Evolutionary conservation across 768 basidiomycete genomes (phyloP).

Genomic region (Lactarius tabidus): DNA sequence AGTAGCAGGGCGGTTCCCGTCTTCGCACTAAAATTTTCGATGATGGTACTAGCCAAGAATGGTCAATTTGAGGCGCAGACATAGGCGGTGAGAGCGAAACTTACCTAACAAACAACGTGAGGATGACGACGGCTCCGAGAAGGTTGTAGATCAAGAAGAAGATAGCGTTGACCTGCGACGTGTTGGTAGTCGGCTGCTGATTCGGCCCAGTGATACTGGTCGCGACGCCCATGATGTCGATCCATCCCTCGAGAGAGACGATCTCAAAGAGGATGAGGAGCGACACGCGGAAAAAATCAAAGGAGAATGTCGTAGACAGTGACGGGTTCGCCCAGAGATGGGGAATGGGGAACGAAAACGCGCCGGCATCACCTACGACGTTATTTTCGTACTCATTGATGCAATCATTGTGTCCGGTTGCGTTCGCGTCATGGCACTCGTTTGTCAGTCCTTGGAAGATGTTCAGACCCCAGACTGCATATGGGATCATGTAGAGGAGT

Average conservation of each 20-base stretch:
- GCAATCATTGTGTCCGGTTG: constrained; percentile 58
- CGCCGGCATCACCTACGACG: constrained; percentile 46
- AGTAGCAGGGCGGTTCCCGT: constrained; percentile 83
- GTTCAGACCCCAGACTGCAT: constrained; percentile 91
- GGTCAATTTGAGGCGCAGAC: not conserved
- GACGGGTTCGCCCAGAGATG: constrained; percentile 87
- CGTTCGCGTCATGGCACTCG: constrained; percentile 69
- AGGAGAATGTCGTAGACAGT: constrained; percentile 82
- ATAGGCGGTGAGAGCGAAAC: constrained; percentile 22
- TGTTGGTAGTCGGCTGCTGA: constrained; percentile 67
- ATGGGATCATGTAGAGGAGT: constrained; percentile 87
- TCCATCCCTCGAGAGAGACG: constrained; percentile 94
- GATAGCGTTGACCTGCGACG: constrained; percentile 76
- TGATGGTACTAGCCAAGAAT: constrained; percentile 72
- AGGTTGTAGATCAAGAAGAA: constrained; percentile 92
- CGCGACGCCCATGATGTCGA: constrained; percentile 83
- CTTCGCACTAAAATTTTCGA: constrained; percentile 83
- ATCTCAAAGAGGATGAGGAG: constrained; percentile 94
- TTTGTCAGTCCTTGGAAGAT: constrained; percentile 87
- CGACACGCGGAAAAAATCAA: constrained; percentile 80
- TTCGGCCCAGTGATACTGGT: constrained; percentile 71
- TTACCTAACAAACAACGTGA: constrained; percentile 88
- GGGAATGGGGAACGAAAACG: constrained; percentile 71
- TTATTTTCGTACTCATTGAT: constrained; percentile 68
- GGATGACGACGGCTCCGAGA: constrained; percentile 83